Evolutionary conservation across 2,329 filamentous ascomycete species (phyloP).

Genomic region (Penicillium griseofulvum): DNA sequence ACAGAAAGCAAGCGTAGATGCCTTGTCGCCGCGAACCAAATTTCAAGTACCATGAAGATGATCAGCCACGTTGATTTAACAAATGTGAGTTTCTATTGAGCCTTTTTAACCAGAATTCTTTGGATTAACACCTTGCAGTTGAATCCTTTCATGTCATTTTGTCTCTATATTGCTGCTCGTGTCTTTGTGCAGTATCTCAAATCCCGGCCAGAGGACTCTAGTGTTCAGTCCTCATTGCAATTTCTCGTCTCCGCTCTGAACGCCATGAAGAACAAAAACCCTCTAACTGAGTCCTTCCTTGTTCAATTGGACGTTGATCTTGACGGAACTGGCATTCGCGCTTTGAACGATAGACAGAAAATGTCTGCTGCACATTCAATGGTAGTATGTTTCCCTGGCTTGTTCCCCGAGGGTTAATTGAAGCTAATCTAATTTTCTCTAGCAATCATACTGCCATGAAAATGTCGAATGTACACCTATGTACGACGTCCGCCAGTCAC

Average conservation of each 20-base stretch:
- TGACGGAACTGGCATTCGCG: constrained; percentile 53
- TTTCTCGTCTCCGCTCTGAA: constrained; percentile 91
- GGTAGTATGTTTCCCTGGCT: constrained; percentile 8
- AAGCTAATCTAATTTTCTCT: constrained; percentile 3
- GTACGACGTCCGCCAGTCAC: constrained; percentile 10
- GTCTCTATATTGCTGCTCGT: constrained; percentile 89
- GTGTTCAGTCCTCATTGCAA: constrained; percentile 76
- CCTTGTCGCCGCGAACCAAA: constrained; percentile 88
- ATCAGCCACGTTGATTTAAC: constrained; percentile 86
- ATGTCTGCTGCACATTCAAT: constrained; percentile 10
- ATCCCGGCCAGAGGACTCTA: constrained; percentile 77
- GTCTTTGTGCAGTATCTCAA: constrained; percentile 98
- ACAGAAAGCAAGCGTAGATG: constrained; percentile 91
- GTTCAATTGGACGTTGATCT: constrained; percentile 91
- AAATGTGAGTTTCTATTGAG: constrained; percentile 56
- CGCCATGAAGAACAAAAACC: constrained; percentile 81
- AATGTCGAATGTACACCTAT: constrained; percentile 10
- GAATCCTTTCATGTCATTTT: constrained; percentile 94
- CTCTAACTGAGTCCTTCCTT: constrained; percentile 89
- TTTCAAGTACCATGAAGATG: constrained; percentile 92
- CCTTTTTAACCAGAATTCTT: not conserved
- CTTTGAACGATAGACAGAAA: constrained; percentile 16
- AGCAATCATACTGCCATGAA: constrained; percentile 15
- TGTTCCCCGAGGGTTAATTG: not conserved
- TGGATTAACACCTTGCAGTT: constrained; percentile 57